Conservation (phyloP, 768 basidiomycete genomes). For the Hygrocybe punicea region DNA sequence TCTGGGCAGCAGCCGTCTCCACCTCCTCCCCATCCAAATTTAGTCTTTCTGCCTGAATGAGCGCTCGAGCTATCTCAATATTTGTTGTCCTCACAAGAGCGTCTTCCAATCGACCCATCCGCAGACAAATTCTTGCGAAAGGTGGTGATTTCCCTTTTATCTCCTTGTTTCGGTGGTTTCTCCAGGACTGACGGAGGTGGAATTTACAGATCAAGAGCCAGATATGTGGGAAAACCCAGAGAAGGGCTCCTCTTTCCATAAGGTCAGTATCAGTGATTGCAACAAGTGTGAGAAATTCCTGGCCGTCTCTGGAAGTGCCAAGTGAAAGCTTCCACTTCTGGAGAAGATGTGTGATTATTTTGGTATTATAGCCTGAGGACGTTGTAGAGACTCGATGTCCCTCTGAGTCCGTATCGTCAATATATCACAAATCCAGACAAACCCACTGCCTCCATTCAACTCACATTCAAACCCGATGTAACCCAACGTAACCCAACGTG, state of each 20-base stretch:
- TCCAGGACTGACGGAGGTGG: conserved; percentile 38
- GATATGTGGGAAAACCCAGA: conserved; percentile 27
- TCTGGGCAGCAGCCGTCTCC: neutral
- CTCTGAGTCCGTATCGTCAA: too few relatives aligned
- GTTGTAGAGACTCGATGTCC: too few relatives aligned
- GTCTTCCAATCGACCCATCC: too few relatives aligned
- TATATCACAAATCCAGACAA: too few relatives aligned
- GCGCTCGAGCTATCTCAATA: neutral
- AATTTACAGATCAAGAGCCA: conserved; percentile 37
- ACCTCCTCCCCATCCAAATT: neutral
- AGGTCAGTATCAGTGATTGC: conserved; percentile 35
- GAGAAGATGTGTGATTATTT: conserved; percentile 21
- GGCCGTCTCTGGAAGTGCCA: neutral
- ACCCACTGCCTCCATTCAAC: too few relatives aligned
- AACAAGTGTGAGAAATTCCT: conserved; percentile 19
- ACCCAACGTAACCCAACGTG: too few relatives aligned
- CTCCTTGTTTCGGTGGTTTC: conserved; percentile 21
- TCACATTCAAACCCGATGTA: too few relatives aligned
- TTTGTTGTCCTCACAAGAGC: too few relatives aligned
- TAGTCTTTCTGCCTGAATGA: neutral
- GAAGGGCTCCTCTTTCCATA: conserved; percentile 32
- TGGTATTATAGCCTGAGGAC: conserved; percentile 29
- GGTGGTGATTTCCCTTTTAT: neutral
- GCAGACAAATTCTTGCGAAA: too few relatives aligned
- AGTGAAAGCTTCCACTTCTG: conserved; percentile 20